phyloP scores from a whole-genome alignment of 2,329 filamentous ascomycete genomes.

The Elsinoe ampelina region DNA sequence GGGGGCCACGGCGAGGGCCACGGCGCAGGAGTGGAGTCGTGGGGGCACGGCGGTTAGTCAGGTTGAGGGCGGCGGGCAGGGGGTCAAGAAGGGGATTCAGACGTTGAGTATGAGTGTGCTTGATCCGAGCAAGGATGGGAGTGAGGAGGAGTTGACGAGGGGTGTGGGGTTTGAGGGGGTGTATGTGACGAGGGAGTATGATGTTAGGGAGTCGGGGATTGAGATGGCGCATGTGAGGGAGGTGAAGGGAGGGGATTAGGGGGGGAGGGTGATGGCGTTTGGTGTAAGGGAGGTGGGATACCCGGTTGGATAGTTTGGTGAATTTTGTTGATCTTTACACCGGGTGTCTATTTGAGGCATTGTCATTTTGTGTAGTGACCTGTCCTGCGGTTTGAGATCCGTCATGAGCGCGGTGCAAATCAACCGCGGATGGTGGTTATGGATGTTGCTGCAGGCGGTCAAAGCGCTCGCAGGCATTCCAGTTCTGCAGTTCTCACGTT shows the following conservation, averaged over 20 bases:
- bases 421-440: too few relatives aligned
- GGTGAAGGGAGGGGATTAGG: background rate
- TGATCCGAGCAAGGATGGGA: slow-evolving; percentile 7
- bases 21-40: background rate
- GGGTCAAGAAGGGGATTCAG: slow-evolving; percentile 5
- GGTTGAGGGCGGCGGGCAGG: background rate
- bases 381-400: too few relatives aligned
- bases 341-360: too few relatives aligned
- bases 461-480: background rate
- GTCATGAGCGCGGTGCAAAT: too few relatives aligned
- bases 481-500: background rate
- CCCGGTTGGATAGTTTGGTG: background rate
- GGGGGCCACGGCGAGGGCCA: background rate
- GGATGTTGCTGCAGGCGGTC: background rate
- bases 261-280: background rate
- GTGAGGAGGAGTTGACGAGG: slow-evolving; percentile 2
- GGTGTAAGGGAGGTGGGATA: background rate
- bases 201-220: slow-evolving; percentile 6
- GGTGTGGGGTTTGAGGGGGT: slow-evolving; percentile 3
- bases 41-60: background rate
- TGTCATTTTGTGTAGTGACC: too few relatives aligned
- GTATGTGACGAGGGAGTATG: slow-evolving; percentile 1
- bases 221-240: background rate
- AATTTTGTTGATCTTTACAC: too few relatives aligned
- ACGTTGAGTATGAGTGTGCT: slow-evolving; percentile 6